phyloP scores from a whole-genome alignment of 2,329 filamentous ascomycete genomes.

The Chrysosporium keratinophilum region DNA sequence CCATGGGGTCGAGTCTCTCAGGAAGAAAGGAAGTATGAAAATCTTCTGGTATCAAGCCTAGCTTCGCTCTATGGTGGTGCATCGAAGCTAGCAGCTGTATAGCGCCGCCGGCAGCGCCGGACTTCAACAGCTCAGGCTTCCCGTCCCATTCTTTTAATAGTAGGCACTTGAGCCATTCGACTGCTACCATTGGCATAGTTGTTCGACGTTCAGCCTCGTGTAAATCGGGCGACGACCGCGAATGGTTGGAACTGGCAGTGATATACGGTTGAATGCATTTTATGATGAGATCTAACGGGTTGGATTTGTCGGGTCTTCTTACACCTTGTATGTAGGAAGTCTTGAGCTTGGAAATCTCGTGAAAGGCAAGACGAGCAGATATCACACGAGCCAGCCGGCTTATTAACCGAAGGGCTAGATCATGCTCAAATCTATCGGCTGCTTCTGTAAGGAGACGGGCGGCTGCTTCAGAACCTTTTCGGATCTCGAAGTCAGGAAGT shows the following conservation, averaged over 20 bases:
- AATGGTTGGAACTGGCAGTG: background rate
- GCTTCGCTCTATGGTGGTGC: slow-evolving; percentile 58
- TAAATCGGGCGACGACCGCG: background rate
- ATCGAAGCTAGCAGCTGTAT: slow-evolving; percentile 62
- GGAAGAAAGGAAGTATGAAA: slow-evolving; percentile 68
- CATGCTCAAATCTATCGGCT: slow-evolving; percentile 42
- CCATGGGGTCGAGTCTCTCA: slow-evolving; percentile 62
- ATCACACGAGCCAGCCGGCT: slow-evolving; percentile 41
- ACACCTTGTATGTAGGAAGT: slow-evolving; percentile 23
- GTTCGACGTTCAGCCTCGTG: slow-evolving; percentile 17
- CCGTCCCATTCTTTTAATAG: slow-evolving; percentile 76
- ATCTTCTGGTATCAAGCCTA: slow-evolving; percentile 57
- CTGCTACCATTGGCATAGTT: slow-evolving; percentile 27
- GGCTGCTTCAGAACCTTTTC: slow-evolving; percentile 23
- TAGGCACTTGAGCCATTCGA: slow-evolving; percentile 49
- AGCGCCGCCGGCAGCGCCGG: slow-evolving; percentile 65
- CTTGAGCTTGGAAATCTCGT: slow-evolving; percentile 38
- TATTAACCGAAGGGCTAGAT: slow-evolving; percentile 42
- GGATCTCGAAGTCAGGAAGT: slow-evolving; percentile 30
- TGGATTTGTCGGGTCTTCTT: slow-evolving; percentile 23
- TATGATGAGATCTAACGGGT: slow-evolving; percentile 30
- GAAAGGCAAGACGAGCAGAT: slow-evolving; percentile 40
- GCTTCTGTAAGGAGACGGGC: slow-evolving; percentile 27
- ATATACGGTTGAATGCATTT: slow-evolving; percentile 25
- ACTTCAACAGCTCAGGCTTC: slow-evolving; percentile 56